Evolutionary conservation across 305 asterid genomes (phyloP), one percentile per base, ranked within the genome.

Genomic region (Solanum hybrid): DNA sequence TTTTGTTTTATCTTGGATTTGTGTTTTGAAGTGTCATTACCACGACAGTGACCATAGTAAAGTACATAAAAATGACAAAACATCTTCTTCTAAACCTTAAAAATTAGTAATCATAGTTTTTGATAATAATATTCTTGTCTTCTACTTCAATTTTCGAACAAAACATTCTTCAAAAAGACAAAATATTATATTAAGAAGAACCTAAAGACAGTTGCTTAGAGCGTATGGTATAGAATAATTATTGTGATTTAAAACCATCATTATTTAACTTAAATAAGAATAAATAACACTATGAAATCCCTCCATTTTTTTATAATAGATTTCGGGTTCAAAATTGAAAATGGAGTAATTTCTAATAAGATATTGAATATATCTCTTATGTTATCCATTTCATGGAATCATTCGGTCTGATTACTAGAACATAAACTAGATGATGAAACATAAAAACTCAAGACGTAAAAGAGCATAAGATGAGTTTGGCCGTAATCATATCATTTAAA

Each of bases 111-210:
- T 82, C 38, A 51, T 42, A 27, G 27, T 82, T 80, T 82, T 80
- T 80, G 66, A 31, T 60, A 60, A 26, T 80, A 38, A 27, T 82
- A 82, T 82, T 42, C 87, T 82, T 42, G 87, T 45, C 87, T 81
- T 81, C 27, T 42, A 81, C 71, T 81, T 42, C 27, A 81, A 42
- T 42, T 27, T 42, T 81, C 1, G 71, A 27, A 81, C 22, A 81
- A 81, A 26, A 27, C 72, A 42, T 81, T 81, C 38, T 81, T 42
- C 24, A 27, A 81, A 38, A 80, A 42, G 38, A 82, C 38, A 42
- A 81, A 81, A 27, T 27, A 82, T 42, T 2, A 3, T 19, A 34
- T 22, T 27, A 15, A 27, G 37, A 42, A 14, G 37, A 42, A 7
- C 86, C 24, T 24, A 10, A 13, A 42, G 31, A 40, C 24, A 26